Evolutionary conservation across 1,139 yeast genomes (phyloP).

Genomic region (Taphrina sp.): DNA sequence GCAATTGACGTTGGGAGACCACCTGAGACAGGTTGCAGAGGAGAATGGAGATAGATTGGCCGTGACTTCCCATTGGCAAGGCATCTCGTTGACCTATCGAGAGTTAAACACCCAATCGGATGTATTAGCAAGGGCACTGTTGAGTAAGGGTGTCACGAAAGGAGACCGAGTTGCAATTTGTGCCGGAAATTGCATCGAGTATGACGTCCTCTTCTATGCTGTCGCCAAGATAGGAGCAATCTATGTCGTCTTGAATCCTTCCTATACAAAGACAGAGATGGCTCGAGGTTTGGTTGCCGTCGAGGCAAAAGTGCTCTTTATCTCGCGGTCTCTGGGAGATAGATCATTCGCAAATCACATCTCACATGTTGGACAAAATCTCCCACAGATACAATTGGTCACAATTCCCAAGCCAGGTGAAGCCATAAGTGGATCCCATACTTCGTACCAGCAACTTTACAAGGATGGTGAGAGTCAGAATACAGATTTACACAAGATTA

Average conservation of each 20-base stretch:
- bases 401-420: background rate
- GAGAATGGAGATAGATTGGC: conserved; percentile 39
- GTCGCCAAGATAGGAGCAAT: conserved; percentile 43
- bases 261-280: conserved; percentile 43
- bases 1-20: background rate
- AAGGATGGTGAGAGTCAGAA: no score
- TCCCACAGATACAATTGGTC: background rate
- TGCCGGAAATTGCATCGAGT: conserved; percentile 44
- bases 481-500: no score
- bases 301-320: conserved; percentile 41
- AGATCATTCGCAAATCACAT: conserved; percentile 35
- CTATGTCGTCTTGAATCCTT: conserved; percentile 44
- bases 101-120: conserved; percentile 41
- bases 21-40: conserved; percentile 30
- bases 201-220: conserved; percentile 43
- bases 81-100: conserved; percentile 38
- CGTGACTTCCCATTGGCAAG: conserved; percentile 42
- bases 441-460: no score
- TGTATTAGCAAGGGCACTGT: conserved; percentile 36
- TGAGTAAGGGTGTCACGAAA: conserved; percentile 36
- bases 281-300: conserved; percentile 41
- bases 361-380: conserved; percentile 7
- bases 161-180: conserved; percentile 44
- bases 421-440: no score
- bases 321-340: conserved; percentile 38